Evolutionary conservation across 148 eudicot species (phyloP).

Genomic region (Diospyros kaki): DNA sequence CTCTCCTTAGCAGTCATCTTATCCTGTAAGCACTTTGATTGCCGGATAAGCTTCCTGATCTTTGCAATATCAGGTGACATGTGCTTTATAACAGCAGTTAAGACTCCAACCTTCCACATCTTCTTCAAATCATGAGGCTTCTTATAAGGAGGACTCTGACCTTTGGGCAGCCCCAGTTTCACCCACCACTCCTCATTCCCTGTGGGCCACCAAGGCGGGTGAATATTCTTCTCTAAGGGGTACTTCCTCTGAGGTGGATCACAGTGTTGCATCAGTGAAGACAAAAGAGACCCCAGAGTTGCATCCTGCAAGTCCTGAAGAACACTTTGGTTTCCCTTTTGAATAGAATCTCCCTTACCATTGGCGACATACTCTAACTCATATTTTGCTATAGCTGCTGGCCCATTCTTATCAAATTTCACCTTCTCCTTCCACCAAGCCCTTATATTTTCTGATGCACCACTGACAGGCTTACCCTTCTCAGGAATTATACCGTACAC

Average conservation of each 20-base stretch:
- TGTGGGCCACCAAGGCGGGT: conserved; percentile 97
- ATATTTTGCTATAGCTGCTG: conserved; percentile 73
- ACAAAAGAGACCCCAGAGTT: conserved; percentile 86
- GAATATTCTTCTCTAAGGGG: conserved; percentile 73
- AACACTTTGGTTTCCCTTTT: conserved; percentile 46
- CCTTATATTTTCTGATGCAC: conserved; percentile 83
- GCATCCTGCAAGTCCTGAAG: conserved; percentile 94
- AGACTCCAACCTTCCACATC: conserved; percentile 97
- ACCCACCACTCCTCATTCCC: conserved; percentile 90
- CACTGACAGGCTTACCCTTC: conserved; percentile 97
- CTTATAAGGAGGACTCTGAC: conserved; percentile 76
- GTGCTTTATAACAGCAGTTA: conserved; percentile 89
- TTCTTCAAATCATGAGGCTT: conserved; percentile 97
- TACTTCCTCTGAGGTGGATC: conserved; percentile 90
- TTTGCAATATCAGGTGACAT: conserved; percentile 93
- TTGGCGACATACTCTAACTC: conserved; percentile 57
- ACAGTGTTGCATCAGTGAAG: conserved; percentile 93
- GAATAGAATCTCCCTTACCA: conserved; percentile 37
- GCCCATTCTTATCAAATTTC: conserved; percentile 91
- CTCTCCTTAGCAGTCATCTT: conserved; percentile 99
- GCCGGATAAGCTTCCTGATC: conserved; percentile 69
- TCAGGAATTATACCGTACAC: conserved; percentile 96
- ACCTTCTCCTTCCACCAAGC: conserved; percentile 99
- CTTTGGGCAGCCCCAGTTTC: conserved; percentile 56
- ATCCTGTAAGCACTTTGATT: conserved; percentile 91